These are phyloP conservation scores for Herpotrichia juniperi DNA, from an alignment of 2,329 filamentous ascomycete species.

Conservation along the genomic window DNA sequence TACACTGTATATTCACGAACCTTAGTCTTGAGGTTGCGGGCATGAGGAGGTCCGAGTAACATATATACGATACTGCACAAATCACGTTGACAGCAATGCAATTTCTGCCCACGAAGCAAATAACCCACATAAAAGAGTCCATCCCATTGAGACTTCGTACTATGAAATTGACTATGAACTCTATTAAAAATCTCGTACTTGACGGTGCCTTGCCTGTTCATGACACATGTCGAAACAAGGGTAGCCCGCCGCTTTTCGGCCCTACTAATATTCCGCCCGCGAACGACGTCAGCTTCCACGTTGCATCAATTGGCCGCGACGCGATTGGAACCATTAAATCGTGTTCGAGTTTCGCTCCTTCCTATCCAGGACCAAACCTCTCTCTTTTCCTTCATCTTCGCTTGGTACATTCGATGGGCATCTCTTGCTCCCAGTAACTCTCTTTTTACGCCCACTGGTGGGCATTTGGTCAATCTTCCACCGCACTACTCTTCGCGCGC, in stretches of 20 bases:
- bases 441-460: not conserved
- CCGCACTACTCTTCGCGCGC: not conserved
- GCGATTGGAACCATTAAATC: conserved; percentile 11
- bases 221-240: not conserved
- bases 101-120: too few relatives aligned
- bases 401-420: not conserved
- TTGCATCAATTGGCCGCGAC: conserved; percentile 38
- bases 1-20: too few relatives aligned
- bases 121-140: too few relatives aligned
- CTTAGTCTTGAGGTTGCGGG: too few relatives aligned
- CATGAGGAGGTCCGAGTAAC: too few relatives aligned
- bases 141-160: too few relatives aligned
- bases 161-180: too few relatives aligned
- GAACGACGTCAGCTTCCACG: conserved; percentile 40
- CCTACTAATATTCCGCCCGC: not conserved
- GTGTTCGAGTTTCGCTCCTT: not conserved
- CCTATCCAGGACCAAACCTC: not conserved
- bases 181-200: too few relatives aligned
- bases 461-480: not conserved
- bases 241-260: not conserved
- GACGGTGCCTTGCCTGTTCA: not conserved
- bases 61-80: too few relatives aligned
- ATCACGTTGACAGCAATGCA: too few relatives aligned
- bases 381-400: not conserved
- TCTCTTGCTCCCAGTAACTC: not conserved